phyloP scores from a whole-genome alignment of 805 yeast species.

The Starmerella sp. region DNA sequence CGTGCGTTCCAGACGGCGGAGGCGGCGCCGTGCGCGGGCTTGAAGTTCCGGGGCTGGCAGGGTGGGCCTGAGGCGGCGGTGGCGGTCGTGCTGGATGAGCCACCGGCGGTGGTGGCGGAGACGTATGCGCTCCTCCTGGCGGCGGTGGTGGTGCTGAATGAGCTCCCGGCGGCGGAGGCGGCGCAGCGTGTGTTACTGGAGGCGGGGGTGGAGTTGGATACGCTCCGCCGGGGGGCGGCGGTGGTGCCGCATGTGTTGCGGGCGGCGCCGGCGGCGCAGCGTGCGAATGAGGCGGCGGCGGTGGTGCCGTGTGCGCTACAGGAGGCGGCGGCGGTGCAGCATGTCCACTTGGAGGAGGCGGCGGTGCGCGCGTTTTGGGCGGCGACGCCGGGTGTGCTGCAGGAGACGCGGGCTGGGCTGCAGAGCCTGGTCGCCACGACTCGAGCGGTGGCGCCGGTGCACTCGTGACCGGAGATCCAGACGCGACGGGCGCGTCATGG shows the following conservation, averaged over 20 bases:
- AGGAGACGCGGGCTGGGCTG: not conserved
- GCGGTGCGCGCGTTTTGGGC: not conserved
- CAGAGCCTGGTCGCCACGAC: not conserved
- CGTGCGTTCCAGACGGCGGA: not conserved
- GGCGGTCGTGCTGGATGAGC: not conserved
- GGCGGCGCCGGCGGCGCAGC: constrained; percentile 10
- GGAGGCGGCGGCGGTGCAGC: not conserved
- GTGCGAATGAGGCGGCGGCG: not conserved
- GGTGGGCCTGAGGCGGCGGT: not conserved
- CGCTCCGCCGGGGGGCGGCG: constrained; percentile 4
- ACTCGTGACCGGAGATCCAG: not conserved
- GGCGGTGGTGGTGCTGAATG: constrained; percentile 1
- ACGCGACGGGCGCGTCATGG: not conserved
- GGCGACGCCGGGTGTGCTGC: constrained; percentile 12
- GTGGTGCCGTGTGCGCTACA: constrained; percentile 10
- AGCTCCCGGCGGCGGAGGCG: not conserved
- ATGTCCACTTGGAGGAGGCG: too few relatives aligned
- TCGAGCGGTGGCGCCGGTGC: not conserved
- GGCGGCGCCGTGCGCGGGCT: not conserved
- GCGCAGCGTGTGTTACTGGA: not conserved
- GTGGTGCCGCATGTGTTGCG: constrained; percentile 15
- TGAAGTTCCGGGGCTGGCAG: not conserved
- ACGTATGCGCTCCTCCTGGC: constrained; percentile 9
- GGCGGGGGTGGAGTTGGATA: not conserved
- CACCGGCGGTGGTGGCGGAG: not conserved